These are phyloP conservation scores for Fusarium camptoceras DNA, from an alignment of 2,329 filamentous ascomycete genomes.

Conservation along the genomic window DNA sequence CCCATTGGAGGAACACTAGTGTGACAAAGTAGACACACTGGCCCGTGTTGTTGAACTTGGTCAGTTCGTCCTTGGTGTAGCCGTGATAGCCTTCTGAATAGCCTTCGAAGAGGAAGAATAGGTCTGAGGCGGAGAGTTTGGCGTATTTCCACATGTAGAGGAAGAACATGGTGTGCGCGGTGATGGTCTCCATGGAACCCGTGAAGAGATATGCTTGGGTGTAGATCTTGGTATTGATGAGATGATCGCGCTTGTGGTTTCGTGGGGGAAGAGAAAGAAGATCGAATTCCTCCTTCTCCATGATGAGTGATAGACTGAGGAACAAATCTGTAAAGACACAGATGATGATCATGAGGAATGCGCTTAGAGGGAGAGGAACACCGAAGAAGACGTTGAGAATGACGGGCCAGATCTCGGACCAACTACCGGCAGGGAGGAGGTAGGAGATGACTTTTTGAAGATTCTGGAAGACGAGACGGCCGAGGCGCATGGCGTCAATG, in stretches of 20 bases:
- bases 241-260: conserved; percentile 61
- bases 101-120: conserved; percentile 63
- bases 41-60: conserved; percentile 60
- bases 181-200: conserved; percentile 63
- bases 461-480: conserved; percentile 57
- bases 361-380: conserved; percentile 61
- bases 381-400: conserved; percentile 67
- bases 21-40: conserved; percentile 67
- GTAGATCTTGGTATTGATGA: conserved; percentile 65
- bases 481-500: conserved; percentile 69
- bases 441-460: conserved; percentile 58
- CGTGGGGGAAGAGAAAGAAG: conserved; percentile 63
- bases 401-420: conserved; percentile 69
- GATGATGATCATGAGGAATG: conserved; percentile 69
- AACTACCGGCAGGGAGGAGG: conserved; percentile 64
- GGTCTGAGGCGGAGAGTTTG: conserved; percentile 58
- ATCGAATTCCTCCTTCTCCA: conserved; percentile 68
- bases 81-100: conserved; percentile 63
- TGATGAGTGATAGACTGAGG: conserved; percentile 62
- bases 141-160: conserved; percentile 63
- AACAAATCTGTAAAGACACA: conserved; percentile 68
- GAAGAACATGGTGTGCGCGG: conserved; percentile 66
- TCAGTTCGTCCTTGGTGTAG: conserved; percentile 59
- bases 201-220: conserved; percentile 64
- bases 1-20: conserved; percentile 65